Evolutionary conservation across 2,329 filamentous ascomycete species (phyloP), one percentile per base, ranked within the genome.

Genomic region (Pyricularia pennisetigena): DNA sequence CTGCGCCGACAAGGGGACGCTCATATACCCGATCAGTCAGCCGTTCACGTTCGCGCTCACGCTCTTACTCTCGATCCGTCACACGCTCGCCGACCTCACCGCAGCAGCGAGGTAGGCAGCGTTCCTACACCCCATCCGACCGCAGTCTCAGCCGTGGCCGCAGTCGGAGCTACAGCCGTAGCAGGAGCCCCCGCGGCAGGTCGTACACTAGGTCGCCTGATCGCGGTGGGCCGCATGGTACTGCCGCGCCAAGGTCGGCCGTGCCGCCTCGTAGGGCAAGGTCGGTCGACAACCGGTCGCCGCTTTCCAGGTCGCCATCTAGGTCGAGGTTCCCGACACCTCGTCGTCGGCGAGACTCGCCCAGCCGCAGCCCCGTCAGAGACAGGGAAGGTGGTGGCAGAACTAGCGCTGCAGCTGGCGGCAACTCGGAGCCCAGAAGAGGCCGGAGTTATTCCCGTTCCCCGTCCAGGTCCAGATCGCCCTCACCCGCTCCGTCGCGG

Each of bases 1-100:
- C 73, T 8, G 71, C 70, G 6, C 65, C 68, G 28, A 67, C 62
- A 14, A 67, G 70, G n/a, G 68, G 68, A 62, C 65, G 64, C 65
- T 66, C 67, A 9, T 54, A 66, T 16, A 64, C 28, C 29, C 66
- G 69, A 12, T 68, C 68, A 3, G 32, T 49, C 4, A 59, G 66
- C 59, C 69, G 69, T 10, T 71, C 72, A 54, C 72, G 69, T 10
- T 71, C 72, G 41, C 72, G 71, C 14, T 75, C 75, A 35, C 70
- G 71, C 16, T 75, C 74, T n/a, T 72, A 73, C 68, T 66, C 70
- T 69, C 77, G 0, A 78, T 80, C 59, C 74, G 77, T 0, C 16
- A 69, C 70, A 29, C 70, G 65, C 12, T 69, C 70, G 59, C 70
- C 64, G 24, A 54, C 29, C 20, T n/a, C 59, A 30, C 6, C 24